phyloP scores from a whole-genome alignment of 805 yeast species.

The Yarrowia yakushimensis region DNA sequence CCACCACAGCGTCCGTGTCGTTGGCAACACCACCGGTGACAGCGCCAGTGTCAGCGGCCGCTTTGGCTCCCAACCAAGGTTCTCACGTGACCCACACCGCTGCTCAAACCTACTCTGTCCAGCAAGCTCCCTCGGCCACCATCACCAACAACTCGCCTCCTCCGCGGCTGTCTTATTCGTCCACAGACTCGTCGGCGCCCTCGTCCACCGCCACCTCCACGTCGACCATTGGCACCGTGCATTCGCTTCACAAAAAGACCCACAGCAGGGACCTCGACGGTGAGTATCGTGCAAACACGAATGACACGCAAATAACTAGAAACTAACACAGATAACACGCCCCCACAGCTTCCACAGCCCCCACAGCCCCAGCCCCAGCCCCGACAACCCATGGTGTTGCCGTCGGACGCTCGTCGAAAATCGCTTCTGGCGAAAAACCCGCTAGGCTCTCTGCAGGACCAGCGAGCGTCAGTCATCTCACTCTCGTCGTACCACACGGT shows the following conservation, averaged over 20 bases:
- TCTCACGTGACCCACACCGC: background rate
- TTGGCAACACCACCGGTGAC: no score
- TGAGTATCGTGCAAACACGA: no score
- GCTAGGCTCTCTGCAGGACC: conserved; percentile 5
- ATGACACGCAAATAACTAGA: no score
- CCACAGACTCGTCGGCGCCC: conserved; percentile 18
- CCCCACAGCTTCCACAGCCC: background rate
- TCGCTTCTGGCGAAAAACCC: conserved; percentile 11
- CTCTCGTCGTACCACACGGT: conserved; percentile 14
- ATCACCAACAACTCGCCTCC: conserved; percentile 4
- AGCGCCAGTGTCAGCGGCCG: no score
- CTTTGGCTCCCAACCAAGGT: background rate
- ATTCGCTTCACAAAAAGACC: conserved; percentile 6
- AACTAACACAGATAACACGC: background rate
- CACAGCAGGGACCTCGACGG: conserved; percentile 1
- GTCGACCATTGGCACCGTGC: conserved; percentile 4
- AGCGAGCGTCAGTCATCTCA: conserved; percentile 15
- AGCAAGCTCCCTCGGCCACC: conserved; percentile 14
- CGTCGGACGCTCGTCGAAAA: conserved; percentile 21
- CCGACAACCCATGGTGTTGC: conserved; percentile 18
- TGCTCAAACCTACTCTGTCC: conserved; percentile 2
- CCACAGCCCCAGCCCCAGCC: background rate
- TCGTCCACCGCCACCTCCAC: conserved; percentile 18
- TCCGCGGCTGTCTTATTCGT: conserved; percentile 11
- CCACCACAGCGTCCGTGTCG: no score